These are phyloP conservation scores for Haplosporangium sp. DNA, from an alignment of 371 early-diverging fungal species.

Conservation along the genomic window DNA sequence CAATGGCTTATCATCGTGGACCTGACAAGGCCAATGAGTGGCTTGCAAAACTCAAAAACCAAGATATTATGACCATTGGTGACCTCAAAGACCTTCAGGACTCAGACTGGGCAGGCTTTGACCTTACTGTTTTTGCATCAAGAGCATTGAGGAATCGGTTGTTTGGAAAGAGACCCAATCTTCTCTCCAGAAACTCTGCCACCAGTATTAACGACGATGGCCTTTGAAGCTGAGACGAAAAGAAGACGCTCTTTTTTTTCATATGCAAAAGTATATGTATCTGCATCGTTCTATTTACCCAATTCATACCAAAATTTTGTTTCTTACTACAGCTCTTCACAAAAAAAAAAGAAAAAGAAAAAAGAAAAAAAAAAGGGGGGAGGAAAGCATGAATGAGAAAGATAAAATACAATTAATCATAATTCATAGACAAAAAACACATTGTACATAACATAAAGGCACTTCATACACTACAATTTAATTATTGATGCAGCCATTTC, in stretches of 20 bases:
- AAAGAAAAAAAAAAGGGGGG: background rate
- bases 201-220: slow-evolving; percentile 70
- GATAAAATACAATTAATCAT: background rate
- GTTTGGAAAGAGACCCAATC: slow-evolving; percentile 72
- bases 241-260: slow-evolving; percentile 68
- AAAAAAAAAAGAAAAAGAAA: background rate
- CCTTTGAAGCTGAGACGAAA: slow-evolving; percentile 61
- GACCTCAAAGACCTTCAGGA: slow-evolving; percentile 82
- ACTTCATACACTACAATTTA: too few species aligned
- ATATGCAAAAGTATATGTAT: slow-evolving; percentile 77
- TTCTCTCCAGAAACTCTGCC: slow-evolving; percentile 67
- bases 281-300: too few species aligned
- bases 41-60: slow-evolving; percentile 74
- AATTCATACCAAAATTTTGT: slow-evolving; percentile 34
- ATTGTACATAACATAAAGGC: too few species aligned
- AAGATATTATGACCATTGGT: slow-evolving; percentile 86
- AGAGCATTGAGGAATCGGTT: slow-evolving; percentile 87
- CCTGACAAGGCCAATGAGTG: slow-evolving; percentile 83
- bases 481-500: too few species aligned
- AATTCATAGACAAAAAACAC: background rate
- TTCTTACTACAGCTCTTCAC: background rate
- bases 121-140: slow-evolving; percentile 88
- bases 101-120: slow-evolving; percentile 81
- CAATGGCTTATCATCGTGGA: slow-evolving; percentile 73
- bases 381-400: background rate